Percentiles rank a stretch among this genome's conserved stretches.
phyloP scores from a whole-genome alignment of 805 yeast species.

The Metschnikowia orientalis region DNA sequence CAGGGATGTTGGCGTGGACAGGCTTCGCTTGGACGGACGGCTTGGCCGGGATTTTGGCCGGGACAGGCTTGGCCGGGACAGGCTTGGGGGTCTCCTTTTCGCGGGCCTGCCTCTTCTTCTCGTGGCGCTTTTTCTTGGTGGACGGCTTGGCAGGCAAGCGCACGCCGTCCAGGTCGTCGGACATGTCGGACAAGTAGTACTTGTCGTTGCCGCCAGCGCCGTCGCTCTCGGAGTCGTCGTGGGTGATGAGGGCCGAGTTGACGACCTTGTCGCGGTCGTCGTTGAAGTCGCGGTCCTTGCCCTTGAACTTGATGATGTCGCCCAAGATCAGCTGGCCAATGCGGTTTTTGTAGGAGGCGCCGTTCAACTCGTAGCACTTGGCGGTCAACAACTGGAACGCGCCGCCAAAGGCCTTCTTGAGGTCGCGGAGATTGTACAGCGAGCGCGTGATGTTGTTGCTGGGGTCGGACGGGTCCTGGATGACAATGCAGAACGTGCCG shows the following conservation, averaged over 20 bases:
- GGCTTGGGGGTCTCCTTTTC: no score
- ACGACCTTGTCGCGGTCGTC: conserved; percentile 64
- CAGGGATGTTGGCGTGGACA: neutral
- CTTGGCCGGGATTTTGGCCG: no score
- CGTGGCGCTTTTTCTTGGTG: conserved; percentile 1
- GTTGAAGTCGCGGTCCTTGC: conserved; percentile 69
- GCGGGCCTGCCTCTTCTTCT: conserved; percentile 1
- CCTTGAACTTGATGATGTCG: conserved; percentile 69
- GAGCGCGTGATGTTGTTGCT: conserved; percentile 83
- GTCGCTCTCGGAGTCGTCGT: conserved; percentile 28
- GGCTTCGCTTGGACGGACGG: neutral
- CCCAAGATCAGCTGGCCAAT: conserved; percentile 73
- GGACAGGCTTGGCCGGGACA: no score
- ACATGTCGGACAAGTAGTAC: conserved; percentile 42
- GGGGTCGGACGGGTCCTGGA: conserved; percentile 86
- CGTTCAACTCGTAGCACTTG: conserved; percentile 68
- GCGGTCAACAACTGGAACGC: conserved; percentile 75
- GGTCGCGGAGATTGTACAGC: conserved; percentile 71
- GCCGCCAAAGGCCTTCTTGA: conserved; percentile 83
- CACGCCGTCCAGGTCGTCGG: conserved; percentile 31
- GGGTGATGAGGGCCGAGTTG: conserved; percentile 51
- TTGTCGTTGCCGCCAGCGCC: conserved; percentile 37
- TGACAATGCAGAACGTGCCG: conserved; percentile 60
- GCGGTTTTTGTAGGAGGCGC: conserved; percentile 60
- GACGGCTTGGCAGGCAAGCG: neutral